These are phyloP conservation scores for Chaetomiaceae sp. DNA, from an alignment of 2,329 filamentous ascomycete genomes.

Conservation along the genomic window DNA sequence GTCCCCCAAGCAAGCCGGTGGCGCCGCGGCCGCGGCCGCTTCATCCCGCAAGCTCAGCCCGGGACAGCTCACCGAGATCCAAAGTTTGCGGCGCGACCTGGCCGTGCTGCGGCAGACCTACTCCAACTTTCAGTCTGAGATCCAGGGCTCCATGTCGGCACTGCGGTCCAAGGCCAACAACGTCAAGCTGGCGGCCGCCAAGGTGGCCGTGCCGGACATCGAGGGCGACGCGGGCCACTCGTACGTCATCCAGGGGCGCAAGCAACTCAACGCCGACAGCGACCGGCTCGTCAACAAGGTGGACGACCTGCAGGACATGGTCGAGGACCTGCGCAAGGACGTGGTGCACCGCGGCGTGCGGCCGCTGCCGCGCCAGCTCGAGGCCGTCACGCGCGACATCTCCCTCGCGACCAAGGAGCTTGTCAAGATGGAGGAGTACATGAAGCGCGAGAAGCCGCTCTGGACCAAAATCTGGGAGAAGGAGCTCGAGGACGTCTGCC, in stretches of 20 bases:
- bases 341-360: constrained; percentile 90
- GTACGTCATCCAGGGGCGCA: constrained; percentile 82
- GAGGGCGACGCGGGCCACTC: constrained; percentile 74
- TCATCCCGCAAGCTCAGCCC: constrained; percentile 41
- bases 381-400: constrained; percentile 84
- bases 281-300: constrained; percentile 87
- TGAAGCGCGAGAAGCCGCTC: constrained; percentile 85
- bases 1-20: constrained; percentile 38
- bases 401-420: constrained; percentile 74
- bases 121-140: constrained; percentile 80
- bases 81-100: constrained; percentile 77
- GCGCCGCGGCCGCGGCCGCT: constrained; percentile 10
- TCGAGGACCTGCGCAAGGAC: constrained; percentile 95
- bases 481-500: constrained; percentile 90
- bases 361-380: constrained; percentile 82
- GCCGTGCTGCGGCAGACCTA: constrained; percentile 91
- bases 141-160: constrained; percentile 78
- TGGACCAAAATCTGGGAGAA: constrained; percentile 99
- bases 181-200: constrained; percentile 70
- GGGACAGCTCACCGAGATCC: constrained; percentile 69
- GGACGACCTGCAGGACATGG: constrained; percentile 92
- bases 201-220: constrained; percentile 62
- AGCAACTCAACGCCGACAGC: constrained; percentile 77
- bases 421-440: constrained; percentile 88
- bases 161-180: constrained; percentile 75